Percentiles rank a stretch among this genome's conserved stretches.
Evolutionary conservation across 2,329 filamentous ascomycete species (phyloP).

Genomic region (Phoma sp.): DNA sequence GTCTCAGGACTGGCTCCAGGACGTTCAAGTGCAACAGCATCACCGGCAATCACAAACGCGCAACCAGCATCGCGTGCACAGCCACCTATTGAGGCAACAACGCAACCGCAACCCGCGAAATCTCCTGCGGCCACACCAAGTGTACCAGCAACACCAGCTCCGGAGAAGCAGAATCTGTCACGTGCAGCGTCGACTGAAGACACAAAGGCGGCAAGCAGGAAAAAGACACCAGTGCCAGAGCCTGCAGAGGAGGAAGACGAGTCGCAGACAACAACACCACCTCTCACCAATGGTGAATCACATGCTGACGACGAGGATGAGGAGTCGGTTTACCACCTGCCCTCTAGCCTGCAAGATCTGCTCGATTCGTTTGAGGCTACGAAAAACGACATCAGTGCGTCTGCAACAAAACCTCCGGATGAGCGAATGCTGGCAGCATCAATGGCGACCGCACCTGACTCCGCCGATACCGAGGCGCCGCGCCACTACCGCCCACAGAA

Average conservation of each 20-base stretch:
- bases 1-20: constrained; percentile 16
- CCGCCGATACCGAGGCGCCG: constrained; percentile 80
- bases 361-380: constrained; percentile 89
- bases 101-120: constrained; percentile 48
- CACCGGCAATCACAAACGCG: constrained; percentile 53
- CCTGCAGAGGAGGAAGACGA: constrained; percentile 43
- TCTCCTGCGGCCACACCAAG: constrained; percentile 57
- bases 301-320: constrained; percentile 64
- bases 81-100: constrained; percentile 47
- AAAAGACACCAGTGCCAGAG: constrained; percentile 42
- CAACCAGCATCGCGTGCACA: constrained; percentile 51
- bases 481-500: constrained; percentile 84
- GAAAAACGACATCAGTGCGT: constrained; percentile 70
- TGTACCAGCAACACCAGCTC: constrained; percentile 56
- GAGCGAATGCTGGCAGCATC: constrained; percentile 79
- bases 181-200: constrained; percentile 43
- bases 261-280: constrained; percentile 45
- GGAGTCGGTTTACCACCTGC: constrained; percentile 92
- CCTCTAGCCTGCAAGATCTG: constrained; percentile 85
- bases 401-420: constrained; percentile 67
- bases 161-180: constrained; percentile 52
- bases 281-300: constrained; percentile 61
- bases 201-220: constrained; percentile 33
- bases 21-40: constrained; percentile 64
- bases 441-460: constrained; percentile 75